phyloP scores from a whole-genome alignment of 108 stramenopile species.

The Pseudonitzschia multistriata region DNA sequence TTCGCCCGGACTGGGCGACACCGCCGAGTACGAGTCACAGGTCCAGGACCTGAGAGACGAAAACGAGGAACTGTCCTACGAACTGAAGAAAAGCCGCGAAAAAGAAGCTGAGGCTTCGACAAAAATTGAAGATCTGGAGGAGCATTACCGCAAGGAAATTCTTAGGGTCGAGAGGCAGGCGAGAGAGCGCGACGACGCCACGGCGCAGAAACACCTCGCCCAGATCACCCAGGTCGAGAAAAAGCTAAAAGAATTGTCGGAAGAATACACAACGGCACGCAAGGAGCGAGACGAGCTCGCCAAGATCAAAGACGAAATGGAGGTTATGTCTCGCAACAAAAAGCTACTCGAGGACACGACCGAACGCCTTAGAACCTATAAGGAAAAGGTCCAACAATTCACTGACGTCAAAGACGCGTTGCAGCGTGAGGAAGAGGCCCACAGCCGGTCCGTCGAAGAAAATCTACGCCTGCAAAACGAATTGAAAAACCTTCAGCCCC shows the following conservation, averaged over 20 bases:
- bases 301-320: slow-evolving; percentile 69
- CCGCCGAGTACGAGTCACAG: slow-evolving; percentile 32
- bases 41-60: slow-evolving; percentile 32
- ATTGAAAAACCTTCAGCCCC: slow-evolving; percentile 54
- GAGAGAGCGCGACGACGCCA: slow-evolving; percentile 35
- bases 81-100: slow-evolving; percentile 38
- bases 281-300: slow-evolving; percentile 52
- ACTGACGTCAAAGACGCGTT: slow-evolving; percentile 72
- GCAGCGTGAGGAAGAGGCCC: slow-evolving; percentile 74
- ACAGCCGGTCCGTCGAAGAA: slow-evolving; percentile 67
- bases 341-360: slow-evolving; percentile 50
- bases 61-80: slow-evolving; percentile 37
- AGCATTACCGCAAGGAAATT: slow-evolving; percentile 61
- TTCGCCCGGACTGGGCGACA: slow-evolving; percentile 41
- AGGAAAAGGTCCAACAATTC: slow-evolving; percentile 59
- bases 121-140: slow-evolving; percentile 52
- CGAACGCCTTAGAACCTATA: slow-evolving; percentile 63
- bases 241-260: slow-evolving; percentile 38
- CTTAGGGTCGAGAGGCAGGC: slow-evolving; percentile 59
- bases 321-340: slow-evolving; percentile 61
- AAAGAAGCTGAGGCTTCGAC: slow-evolving; percentile 48
- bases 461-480: slow-evolving; percentile 71
- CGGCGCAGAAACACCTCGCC: slow-evolving; percentile 30
- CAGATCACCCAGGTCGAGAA: slow-evolving; percentile 39
- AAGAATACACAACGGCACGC: slow-evolving; percentile 25